Percentiles rank a stretch among this genome's conserved stretches.
Evolutionary conservation across 2,329 filamentous ascomycete species (phyloP).

Genomic region (Lasiodiplodia theobromae): DNA sequence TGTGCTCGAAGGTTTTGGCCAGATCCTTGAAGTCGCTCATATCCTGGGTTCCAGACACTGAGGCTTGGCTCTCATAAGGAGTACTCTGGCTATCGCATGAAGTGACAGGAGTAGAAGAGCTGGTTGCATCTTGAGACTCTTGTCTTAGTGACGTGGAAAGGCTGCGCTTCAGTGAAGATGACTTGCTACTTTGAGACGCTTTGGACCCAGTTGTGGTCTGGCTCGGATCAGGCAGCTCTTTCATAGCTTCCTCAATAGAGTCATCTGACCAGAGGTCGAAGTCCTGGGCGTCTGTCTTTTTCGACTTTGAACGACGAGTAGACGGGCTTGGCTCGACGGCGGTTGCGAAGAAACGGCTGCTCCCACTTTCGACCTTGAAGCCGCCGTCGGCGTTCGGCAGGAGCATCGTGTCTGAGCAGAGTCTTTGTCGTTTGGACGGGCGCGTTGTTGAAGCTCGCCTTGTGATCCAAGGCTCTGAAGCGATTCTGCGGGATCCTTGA

Average conservation of each 20-base stretch:
- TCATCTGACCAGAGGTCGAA: slow-evolving; percentile 59
- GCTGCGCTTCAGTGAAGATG: not conserved
- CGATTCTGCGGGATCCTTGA: slow-evolving; percentile 11
- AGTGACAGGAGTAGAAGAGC: not conserved
- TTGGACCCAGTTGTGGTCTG: not conserved
- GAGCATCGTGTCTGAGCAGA: slow-evolving; percentile 52
- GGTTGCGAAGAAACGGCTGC: slow-evolving; percentile 55
- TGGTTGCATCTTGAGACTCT: not conserved
- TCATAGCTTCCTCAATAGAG: slow-evolving; percentile 53
- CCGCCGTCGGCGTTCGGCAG: slow-evolving; percentile 39
- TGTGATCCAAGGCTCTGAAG: slow-evolving; percentile 12
- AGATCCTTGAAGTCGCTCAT: slow-evolving; percentile 4
- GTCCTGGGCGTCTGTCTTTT: slow-evolving; percentile 43
- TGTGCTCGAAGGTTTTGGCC: slow-evolving; percentile 20
- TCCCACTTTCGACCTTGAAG: slow-evolving; percentile 40
- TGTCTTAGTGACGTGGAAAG: not conserved
- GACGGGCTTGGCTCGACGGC: slow-evolving; percentile 51
- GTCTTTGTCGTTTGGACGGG: slow-evolving; percentile 51
- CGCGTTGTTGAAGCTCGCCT: slow-evolving; percentile 50
- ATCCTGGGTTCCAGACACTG: not conserved
- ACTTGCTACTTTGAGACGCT: not conserved
- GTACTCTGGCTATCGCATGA: not conserved
- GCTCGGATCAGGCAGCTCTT: slow-evolving; percentile 42
- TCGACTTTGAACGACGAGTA: slow-evolving; percentile 43
- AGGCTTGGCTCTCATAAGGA: not conserved